Percentiles rank a stretch among this genome's conserved stretches.
Evolutionary conservation across 164 flowering plant species (phyloP).

Genomic region (Sedum album): DNA sequence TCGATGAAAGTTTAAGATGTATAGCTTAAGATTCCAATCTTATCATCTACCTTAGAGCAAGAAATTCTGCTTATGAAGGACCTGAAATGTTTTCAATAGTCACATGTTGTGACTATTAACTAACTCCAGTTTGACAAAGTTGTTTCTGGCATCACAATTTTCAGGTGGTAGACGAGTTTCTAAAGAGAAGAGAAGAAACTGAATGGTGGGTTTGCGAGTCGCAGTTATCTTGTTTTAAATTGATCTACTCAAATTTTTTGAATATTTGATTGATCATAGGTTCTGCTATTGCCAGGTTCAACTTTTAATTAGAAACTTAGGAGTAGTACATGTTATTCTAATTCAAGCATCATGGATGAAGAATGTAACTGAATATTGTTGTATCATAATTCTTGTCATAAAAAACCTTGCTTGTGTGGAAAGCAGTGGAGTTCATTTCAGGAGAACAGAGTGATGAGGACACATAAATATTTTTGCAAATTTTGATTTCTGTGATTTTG

Average conservation of each 20-base stretch:
- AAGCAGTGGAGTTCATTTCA: background rate
- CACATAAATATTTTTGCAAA: background rate
- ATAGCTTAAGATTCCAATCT: background rate
- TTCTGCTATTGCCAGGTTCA: background rate
- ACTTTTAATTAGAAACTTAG: background rate
- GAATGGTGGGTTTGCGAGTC: conserved; percentile 68
- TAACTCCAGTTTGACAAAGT: background rate
- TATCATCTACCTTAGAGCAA: no score
- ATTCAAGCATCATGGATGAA: background rate
- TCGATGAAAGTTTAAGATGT: background rate
- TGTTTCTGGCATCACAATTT: conserved; percentile 11
- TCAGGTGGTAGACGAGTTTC: conserved; percentile 95
- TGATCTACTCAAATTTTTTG: background rate
- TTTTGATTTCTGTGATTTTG: conserved; percentile 2
- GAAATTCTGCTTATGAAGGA: no score
- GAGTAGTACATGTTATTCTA: background rate
- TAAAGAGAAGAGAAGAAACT: conserved; percentile 80
- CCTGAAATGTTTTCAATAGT: no score
- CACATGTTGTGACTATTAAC: background rate
- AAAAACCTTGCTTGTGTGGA: background rate
- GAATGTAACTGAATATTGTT: background rate
- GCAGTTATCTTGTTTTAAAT: background rate
- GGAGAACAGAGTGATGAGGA: background rate
- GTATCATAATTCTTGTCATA: background rate
- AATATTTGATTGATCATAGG: background rate